phyloP scores from a whole-genome alignment of 2,329 filamentous ascomycete genomes.

The Penicillium rolfsii region DNA sequence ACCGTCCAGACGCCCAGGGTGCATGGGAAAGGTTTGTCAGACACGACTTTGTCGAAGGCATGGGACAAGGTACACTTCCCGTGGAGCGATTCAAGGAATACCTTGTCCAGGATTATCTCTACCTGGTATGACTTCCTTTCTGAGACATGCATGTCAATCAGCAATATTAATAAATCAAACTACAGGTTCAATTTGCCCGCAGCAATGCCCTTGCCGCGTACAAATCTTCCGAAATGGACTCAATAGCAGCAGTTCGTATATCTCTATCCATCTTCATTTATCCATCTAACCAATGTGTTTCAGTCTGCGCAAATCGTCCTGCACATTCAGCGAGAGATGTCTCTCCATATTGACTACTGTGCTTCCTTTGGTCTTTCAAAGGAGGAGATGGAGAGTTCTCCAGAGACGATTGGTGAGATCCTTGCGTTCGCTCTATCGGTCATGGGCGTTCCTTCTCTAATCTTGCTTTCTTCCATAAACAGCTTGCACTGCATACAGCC shows the following conservation, averaged over 20 bases:
- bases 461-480: slow-evolving; percentile 13
- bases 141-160: background rate
- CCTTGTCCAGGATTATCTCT: slow-evolving; percentile 89
- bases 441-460: background rate
- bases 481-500: slow-evolving; percentile 81
- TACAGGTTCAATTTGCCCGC: slow-evolving; percentile 79
- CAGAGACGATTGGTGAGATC: slow-evolving; percentile 70
- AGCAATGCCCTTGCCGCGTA: slow-evolving; percentile 85
- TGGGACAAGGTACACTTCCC: slow-evolving; percentile 76
- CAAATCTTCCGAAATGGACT: slow-evolving; percentile 74
- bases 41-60: slow-evolving; percentile 77
- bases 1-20: slow-evolving; percentile 70
- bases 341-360: slow-evolving; percentile 82
- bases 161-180: slow-evolving; percentile 10
- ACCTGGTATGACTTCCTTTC: slow-evolving; percentile 61
- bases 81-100: slow-evolving; percentile 82
- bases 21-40: slow-evolving; percentile 77
- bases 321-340: slow-evolving; percentile 78
- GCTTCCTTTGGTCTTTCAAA: slow-evolving; percentile 75
- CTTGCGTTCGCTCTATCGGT: background rate
- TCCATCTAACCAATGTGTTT: slow-evolving; percentile 6
- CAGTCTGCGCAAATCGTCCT: slow-evolving; percentile 71
- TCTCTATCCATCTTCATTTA: background rate
- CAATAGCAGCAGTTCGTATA: slow-evolving; percentile 68
- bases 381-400: slow-evolving; percentile 70